Percentiles rank a stretch among this genome's conserved stretches.
Evolutionary conservation across 1,284 basidiomycete genomes (phyloP).

Genomic region (Neonothopanus nambi): DNA sequence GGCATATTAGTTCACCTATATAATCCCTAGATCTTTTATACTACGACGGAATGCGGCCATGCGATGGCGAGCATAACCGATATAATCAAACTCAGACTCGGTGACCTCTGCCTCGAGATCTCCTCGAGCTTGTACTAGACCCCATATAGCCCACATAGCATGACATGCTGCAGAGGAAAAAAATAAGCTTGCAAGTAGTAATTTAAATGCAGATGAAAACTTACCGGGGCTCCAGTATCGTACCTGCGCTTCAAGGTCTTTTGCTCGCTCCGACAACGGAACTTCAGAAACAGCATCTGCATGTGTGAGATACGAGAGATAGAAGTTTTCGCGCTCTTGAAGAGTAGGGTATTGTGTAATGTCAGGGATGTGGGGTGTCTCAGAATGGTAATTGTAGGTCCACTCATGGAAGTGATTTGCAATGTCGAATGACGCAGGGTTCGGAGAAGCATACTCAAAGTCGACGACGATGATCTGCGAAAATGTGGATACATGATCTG

Average conservation of each 20-base stretch:
- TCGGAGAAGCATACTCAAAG: slow-evolving; percentile 92
- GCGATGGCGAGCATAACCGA: slow-evolving; percentile 68
- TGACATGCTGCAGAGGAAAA: slow-evolving; percentile 57
- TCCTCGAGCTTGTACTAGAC: slow-evolving; percentile 85
- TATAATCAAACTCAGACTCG: slow-evolving; percentile 77
- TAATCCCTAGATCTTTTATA: slow-evolving; percentile 48
- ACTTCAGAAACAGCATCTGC: slow-evolving; percentile 32
- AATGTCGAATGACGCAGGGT: slow-evolving; percentile 89
- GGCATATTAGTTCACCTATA: not conserved
- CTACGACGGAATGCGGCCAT: slow-evolving; percentile 63
- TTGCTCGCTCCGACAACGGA: slow-evolving; percentile 34
- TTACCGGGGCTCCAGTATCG: slow-evolving; percentile 72
- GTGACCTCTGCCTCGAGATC: slow-evolving; percentile 62
- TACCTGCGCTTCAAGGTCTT: slow-evolving; percentile 74
- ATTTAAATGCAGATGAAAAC: not conserved
- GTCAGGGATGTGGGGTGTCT: slow-evolving; percentile 73
- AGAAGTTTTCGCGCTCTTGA: slow-evolving; percentile 81
- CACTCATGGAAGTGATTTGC: slow-evolving; percentile 97
- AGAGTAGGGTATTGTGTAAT: slow-evolving; percentile 70
- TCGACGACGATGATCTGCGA: slow-evolving; percentile 88
- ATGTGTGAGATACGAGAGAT: slow-evolving; percentile 76
- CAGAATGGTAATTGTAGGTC: slow-evolving; percentile 85
- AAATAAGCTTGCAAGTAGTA: not conserved
- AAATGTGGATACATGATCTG: too few species aligned
- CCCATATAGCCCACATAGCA: slow-evolving; percentile 92